These are phyloP conservation scores for Malassezia pachydermatis DNA, from an alignment of 1,284 basidiomycete genomes.

Conservation along the genomic window DNA sequence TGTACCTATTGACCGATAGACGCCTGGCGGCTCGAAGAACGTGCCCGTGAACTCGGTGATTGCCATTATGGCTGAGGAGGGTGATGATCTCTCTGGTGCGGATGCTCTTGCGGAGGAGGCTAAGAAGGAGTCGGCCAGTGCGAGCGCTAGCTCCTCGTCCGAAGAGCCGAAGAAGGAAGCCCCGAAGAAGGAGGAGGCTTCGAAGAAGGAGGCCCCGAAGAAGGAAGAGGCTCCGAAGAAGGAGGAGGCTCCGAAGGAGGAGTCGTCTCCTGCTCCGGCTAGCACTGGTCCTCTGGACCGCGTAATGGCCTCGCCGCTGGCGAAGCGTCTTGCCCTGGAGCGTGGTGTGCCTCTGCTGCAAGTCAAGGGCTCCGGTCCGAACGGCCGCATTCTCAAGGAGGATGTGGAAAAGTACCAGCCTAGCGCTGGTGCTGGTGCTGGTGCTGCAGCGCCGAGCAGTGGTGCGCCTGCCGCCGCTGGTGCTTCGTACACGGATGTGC, in stretches of 20 bases:
- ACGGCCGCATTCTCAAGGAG: constrained; percentile 82
- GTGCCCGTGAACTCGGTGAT: constrained; percentile 76
- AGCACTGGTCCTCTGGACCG: constrained; percentile 16
- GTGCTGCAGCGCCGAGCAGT: constrained; percentile 19
- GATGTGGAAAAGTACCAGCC: constrained; percentile 74
- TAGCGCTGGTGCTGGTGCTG: constrained; percentile 18
- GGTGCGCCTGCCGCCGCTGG: constrained; percentile 41
- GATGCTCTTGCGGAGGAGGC: constrained; percentile 63
- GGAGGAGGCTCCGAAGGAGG: constrained; percentile 44
- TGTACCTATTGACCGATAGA: constrained; percentile 58
- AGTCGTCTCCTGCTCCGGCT: neutral
- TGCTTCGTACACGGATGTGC: constrained; percentile 75
- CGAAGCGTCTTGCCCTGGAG: constrained; percentile 92
- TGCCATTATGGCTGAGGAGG: constrained; percentile 82
- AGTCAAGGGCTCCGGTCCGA: constrained; percentile 86
- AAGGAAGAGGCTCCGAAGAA: constrained; percentile 34
- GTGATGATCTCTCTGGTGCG: constrained; percentile 77
- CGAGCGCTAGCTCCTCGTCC: constrained; percentile 42
- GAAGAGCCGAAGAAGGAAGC: constrained; percentile 21
- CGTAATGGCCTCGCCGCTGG: constrained; percentile 88
- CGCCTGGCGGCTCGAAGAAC: constrained; percentile 71
- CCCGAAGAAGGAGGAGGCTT: constrained; percentile 26
- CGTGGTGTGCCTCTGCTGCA: constrained; percentile 81
- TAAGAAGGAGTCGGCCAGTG: constrained; percentile 32
- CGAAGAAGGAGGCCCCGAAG: constrained; percentile 25